Evolutionary conservation across 2,329 filamentous ascomycete species (phyloP).

Genomic region (Cylindrodendrum hubeiense): DNA sequence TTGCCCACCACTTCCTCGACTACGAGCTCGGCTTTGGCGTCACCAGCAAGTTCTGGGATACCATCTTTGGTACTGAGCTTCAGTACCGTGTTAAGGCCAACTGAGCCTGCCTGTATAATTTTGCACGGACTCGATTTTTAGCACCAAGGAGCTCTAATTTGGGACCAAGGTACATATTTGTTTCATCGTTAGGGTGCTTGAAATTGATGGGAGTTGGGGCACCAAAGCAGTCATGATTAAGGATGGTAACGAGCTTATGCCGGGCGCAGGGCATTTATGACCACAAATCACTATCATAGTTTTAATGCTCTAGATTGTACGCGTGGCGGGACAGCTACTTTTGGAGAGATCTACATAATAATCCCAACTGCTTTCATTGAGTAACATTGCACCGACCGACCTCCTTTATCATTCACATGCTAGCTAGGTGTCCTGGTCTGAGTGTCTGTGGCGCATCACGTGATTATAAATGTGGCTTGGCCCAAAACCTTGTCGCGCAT

Average conservation of each 20-base stretch:
- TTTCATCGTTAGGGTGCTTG: constrained; percentile 28
- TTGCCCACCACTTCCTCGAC: constrained; percentile 97
- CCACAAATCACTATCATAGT: constrained; percentile 37
- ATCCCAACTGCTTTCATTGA: constrained; percentile 22
- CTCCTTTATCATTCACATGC: background rate
- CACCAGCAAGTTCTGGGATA: constrained; percentile 96
- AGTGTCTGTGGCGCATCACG: constrained; percentile 32
- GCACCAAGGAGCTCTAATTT: constrained; percentile 9
- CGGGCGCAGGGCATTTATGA: constrained; percentile 41
- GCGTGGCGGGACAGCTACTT: constrained; percentile 32
- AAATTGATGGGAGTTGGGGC: constrained; percentile 34
- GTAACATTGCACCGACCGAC: background rate
- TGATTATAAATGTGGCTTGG: constrained; percentile 23
- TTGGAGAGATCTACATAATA: constrained; percentile 38
- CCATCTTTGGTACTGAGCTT: constrained; percentile 90
- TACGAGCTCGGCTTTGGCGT: constrained; percentile 98
- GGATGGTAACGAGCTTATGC: constrained; percentile 44
- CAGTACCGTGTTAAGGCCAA: constrained; percentile 48
- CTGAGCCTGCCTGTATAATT: constrained; percentile 32
- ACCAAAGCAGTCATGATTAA: constrained; percentile 42
- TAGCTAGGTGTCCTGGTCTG: background rate
- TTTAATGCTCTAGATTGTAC: constrained; percentile 43
- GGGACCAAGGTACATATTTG: constrained; percentile 34
- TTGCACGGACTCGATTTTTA: constrained; percentile 6
- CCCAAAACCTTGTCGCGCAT: constrained; percentile 39